Evolutionary conservation across 2,329 filamentous ascomycete species (phyloP).

Genomic region (Aspergillus awamori): DNA sequence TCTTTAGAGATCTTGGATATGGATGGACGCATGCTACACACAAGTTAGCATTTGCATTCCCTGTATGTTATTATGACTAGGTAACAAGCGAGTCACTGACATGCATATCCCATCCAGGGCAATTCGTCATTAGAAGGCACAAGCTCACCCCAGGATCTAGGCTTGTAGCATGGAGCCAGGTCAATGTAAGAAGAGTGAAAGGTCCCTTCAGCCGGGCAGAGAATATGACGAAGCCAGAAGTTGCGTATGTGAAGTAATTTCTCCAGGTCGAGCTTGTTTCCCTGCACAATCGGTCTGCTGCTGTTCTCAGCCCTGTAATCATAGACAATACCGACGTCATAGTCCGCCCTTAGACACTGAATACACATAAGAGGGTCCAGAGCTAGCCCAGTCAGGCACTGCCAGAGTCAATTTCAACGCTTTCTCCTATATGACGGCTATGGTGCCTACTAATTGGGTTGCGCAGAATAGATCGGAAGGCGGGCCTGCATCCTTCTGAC

Average conservation of each 20-base stretch:
- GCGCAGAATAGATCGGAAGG: constrained; percentile 31
- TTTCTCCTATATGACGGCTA: neutral
- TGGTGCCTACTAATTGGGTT: constrained; percentile 36
- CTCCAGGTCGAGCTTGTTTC: constrained; percentile 30
- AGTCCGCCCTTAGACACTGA: constrained; percentile 33
- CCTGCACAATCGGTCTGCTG: constrained; percentile 19
- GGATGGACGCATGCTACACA: constrained; percentile 42
- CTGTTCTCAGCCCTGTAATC: constrained; percentile 14
- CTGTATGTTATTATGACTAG: neutral
- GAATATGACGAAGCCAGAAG: constrained; percentile 47
- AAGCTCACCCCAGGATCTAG: constrained; percentile 21
- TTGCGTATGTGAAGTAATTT: constrained; percentile 44
- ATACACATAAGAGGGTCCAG: constrained; percentile 31
- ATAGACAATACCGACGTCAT: constrained; percentile 37
- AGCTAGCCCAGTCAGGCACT: constrained; percentile 39
- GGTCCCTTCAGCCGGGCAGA: constrained; percentile 31
- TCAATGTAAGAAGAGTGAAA: constrained; percentile 29
- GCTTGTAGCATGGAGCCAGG: constrained; percentile 23
- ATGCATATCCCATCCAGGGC: constrained; percentile 41
- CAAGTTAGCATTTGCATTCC: constrained; percentile 6
- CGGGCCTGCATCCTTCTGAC: neutral
- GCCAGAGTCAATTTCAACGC: neutral
- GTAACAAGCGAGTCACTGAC: constrained; percentile 24
- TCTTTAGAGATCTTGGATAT: constrained; percentile 25
- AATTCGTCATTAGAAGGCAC: constrained; percentile 15